Conservation (phyloP, 2,329 filamentous ascomycete species). For the Aspergillus versicolor region DNA sequence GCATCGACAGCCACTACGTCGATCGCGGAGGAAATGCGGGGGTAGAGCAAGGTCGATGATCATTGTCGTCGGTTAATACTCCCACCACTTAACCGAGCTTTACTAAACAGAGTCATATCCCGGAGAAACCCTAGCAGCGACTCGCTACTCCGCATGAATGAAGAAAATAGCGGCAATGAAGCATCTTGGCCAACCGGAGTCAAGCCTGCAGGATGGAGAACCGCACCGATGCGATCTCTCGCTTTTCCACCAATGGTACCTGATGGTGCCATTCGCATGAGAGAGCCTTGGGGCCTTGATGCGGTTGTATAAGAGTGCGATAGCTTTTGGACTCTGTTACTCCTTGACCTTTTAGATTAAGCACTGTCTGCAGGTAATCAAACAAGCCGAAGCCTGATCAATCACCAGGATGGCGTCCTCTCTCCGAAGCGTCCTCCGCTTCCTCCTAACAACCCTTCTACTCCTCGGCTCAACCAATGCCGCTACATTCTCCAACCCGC, state of each 20-base stretch:
- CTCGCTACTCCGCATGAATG: not conserved
- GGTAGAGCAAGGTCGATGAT: not conserved
- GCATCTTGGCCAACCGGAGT: not conserved
- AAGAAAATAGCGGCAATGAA: not conserved
- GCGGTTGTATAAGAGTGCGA: not conserved
- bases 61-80: conserved; percentile 3
- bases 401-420: not conserved
- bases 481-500: not conserved
- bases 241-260: conserved; percentile 8
- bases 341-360: not conserved
- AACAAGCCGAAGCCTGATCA: not conserved
- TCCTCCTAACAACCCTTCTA: not conserved
- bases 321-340: not conserved
- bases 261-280: no score
- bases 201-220: not conserved
- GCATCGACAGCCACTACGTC: not conserved
- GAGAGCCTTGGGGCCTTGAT: not conserved
- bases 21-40: conserved; percentile 13
- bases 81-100: conserved; percentile 2
- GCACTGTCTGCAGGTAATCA: not conserved
- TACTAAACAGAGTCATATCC: not conserved
- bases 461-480: not conserved
- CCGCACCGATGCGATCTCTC: not conserved
- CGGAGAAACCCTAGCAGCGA: not conserved
- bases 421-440: not conserved